A percentile compares a stretch with the other conserved stretches of the same genome.
phyloP scores from a whole-genome alignment of 441 rosid species.

The Gossypium davidsonii region DNA sequence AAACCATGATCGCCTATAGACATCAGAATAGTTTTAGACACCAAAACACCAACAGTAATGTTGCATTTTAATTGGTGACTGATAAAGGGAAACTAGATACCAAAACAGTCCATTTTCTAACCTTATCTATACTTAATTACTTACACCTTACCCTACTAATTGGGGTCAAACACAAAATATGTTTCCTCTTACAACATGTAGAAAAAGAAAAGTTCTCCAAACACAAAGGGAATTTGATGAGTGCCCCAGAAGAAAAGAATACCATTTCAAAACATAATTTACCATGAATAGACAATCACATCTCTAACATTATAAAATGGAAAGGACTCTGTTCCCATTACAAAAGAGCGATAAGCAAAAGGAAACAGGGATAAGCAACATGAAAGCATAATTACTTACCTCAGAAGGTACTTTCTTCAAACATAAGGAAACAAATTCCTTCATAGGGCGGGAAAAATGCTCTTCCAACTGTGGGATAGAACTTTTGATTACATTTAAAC shows the following conservation, averaged over 20 bases:
- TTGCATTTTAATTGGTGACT: not conserved
- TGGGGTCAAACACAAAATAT: not conserved
- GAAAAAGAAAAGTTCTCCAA: not conserved
- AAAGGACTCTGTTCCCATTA: not conserved
- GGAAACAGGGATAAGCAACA: not conserved
- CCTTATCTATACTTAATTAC: not conserved
- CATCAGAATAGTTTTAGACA: slow-evolving; percentile 4
- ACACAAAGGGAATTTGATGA: not conserved
- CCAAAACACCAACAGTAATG: not conserved
- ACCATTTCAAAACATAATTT: not conserved
- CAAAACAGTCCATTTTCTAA: not conserved
- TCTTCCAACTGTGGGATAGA: slow-evolving; percentile 78
- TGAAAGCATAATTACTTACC: slow-evolving; percentile 37
- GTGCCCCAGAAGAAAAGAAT: not conserved
- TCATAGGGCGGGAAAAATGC: slow-evolving; percentile 94
- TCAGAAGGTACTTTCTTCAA: slow-evolving; percentile 83
- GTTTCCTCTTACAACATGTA: not conserved
- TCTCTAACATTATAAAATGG: not conserved
- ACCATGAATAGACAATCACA: not conserved
- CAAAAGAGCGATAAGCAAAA: not conserved
- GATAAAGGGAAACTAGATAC: not conserved
- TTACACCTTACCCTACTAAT: not conserved
- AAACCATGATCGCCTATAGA: not conserved
- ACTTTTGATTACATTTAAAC: slow-evolving; percentile 19
- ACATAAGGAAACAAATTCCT: slow-evolving; percentile 92